These are phyloP conservation scores for Claviceps arundinis DNA, from an alignment of 2,329 filamentous ascomycete species.

Conservation along the genomic window DNA sequence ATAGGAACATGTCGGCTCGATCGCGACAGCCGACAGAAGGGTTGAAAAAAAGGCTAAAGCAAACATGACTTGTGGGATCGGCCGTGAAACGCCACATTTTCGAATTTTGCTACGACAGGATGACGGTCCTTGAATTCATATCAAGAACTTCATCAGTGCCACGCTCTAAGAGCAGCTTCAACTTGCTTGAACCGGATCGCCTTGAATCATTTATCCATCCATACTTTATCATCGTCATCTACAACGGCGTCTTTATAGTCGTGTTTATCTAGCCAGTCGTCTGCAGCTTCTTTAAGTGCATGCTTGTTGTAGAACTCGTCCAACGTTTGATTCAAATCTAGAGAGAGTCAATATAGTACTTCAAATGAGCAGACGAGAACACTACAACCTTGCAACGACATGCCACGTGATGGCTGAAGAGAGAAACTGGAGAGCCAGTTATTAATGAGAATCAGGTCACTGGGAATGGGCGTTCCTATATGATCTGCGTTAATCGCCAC, in stretches of 20 bases:
- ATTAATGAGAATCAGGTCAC: conserved; percentile 8
- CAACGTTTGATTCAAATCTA: conserved; percentile 8
- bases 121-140: not conserved
- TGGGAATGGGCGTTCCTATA: conserved; percentile 6
- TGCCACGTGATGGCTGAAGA: conserved; percentile 10
- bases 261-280: conserved; percentile 5
- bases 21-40: no score
- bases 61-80: not conserved
- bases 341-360: not conserved
- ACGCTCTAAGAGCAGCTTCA: not conserved
- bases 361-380: no score
- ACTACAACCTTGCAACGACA: conserved; percentile 8
- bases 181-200: not conserved
- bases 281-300: conserved; percentile 3
- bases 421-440: conserved; percentile 8
- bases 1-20: no score
- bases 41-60: no score
- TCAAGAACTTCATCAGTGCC: not conserved
- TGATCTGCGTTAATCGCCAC: not conserved
- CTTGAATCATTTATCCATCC: not conserved
- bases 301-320: conserved; percentile 7
- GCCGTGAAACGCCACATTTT: not conserved
- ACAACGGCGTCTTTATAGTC: conserved; percentile 5
- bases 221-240: conserved; percentile 4
- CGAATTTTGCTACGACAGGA: not conserved